Conservation (phyloP, 257 asterid genomes). For the Salvia hispanica region DNA sequence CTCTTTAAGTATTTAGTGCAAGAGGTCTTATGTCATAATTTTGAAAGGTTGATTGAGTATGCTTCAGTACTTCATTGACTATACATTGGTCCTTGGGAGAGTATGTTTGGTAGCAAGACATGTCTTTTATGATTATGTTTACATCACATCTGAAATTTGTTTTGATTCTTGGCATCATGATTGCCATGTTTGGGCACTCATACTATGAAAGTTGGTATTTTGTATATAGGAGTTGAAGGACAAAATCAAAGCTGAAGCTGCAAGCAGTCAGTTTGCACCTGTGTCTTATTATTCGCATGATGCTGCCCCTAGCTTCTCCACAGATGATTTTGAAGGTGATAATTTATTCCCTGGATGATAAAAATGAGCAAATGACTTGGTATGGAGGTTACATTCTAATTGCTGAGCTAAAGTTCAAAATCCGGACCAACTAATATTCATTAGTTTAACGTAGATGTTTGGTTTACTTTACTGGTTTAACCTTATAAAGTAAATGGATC, state of each 20-base stretch:
- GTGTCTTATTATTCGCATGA: conserved; percentile 49
- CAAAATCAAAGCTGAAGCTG: conserved; percentile 78
- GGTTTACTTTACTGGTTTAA: conserved; percentile 1
- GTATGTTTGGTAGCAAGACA: no score
- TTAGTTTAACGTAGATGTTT: background rate
- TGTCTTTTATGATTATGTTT: conserved; percentile 12
- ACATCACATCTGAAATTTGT: background rate
- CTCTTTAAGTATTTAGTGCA: background rate
- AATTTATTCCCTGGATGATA: conserved; percentile 17
- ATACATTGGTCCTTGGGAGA: no score
- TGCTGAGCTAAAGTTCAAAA: background rate
- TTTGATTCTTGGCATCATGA: conserved; percentile 7
- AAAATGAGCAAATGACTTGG: conserved; percentile 11
- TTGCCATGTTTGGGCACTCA: conserved; percentile 10
- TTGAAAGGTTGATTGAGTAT: background rate
- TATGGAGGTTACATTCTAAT: background rate
- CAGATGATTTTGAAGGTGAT: conserved; percentile 91
- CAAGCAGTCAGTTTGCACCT: conserved; percentile 47
- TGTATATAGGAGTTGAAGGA: conserved; percentile 66
- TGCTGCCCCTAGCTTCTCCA: conserved; percentile 66
- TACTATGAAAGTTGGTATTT: conserved; percentile 31
- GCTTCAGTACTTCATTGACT: background rate
- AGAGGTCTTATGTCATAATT: conserved; percentile 10
- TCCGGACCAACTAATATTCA: conserved; percentile 5
- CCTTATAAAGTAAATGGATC: background rate